A percentile compares a stretch with the other conserved stretches of the same genome.
Conservation (phyloP, 2,329 filamentous ascomycete genomes). For the Fonsecaea monophora region DNA sequence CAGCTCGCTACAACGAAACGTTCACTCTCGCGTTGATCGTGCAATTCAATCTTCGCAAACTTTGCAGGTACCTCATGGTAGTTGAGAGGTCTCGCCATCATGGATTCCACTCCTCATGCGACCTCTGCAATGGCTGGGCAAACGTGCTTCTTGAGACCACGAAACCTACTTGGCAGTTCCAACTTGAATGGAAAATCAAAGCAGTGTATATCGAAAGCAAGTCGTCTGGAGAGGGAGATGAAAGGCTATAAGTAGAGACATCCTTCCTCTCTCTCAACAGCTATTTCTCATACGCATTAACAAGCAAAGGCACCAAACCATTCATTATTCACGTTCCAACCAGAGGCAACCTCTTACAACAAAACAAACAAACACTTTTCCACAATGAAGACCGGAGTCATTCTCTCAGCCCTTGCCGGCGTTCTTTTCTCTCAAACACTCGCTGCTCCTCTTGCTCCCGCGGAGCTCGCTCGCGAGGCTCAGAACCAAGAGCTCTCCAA, state of each 20-base stretch:
- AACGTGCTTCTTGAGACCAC: background rate
- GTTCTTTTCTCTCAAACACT: background rate
- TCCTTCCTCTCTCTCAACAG: background rate
- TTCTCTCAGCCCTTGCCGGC: background rate
- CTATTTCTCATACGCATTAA: background rate
- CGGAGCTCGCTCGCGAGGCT: background rate
- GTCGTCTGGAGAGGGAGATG: background rate
- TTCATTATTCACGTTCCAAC: background rate
- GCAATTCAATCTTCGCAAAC: background rate
- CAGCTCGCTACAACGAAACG: background rate
- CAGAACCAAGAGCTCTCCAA: background rate
- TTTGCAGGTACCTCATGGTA: background rate
- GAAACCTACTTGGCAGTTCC: background rate
- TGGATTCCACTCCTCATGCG: background rate
- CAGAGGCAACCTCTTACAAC: background rate
- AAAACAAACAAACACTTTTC: background rate
- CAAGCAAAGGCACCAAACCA: background rate
- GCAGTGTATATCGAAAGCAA: background rate
- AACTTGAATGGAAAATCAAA: background rate
- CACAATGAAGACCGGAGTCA: background rate
- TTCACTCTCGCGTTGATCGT: background rate
- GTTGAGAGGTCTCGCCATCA: background rate
- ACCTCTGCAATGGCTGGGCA: background rate
- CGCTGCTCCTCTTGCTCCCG: background rate
- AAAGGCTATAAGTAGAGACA: background rate